Conservation (phyloP, 305 asterid genomes). For the Fraxinus greggii region DNA sequence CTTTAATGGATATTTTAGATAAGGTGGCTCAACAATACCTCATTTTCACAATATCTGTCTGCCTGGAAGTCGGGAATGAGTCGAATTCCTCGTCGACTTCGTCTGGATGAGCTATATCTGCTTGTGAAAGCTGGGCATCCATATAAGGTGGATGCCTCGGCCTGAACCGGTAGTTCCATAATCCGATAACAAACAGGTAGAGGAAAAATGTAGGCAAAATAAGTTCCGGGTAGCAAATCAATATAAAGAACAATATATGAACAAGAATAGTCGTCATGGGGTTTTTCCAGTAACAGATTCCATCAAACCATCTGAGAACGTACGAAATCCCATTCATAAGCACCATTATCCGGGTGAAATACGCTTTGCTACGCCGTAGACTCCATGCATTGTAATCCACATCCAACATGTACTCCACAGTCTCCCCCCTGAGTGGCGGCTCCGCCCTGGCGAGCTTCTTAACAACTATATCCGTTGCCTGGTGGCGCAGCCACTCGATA, state of each 20-base stretch:
- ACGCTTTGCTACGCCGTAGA: constrained; percentile 91
- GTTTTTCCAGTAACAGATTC: constrained; percentile 79
- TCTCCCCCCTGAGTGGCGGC: constrained; percentile 85
- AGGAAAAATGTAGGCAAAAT: constrained; percentile 87
- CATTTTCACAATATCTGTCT: constrained; percentile 62
- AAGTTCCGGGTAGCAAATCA: constrained; percentile 81
- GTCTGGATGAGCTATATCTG: constrained; percentile 71
- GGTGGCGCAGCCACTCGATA: constrained; percentile 89
- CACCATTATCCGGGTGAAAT: constrained; percentile 73
- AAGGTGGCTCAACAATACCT: constrained; percentile 27
- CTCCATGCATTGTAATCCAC: constrained; percentile 86
- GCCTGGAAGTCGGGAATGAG: constrained; percentile 71
- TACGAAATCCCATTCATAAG: constrained; percentile 67
- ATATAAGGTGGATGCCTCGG: constrained; percentile 80
- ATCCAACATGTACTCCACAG: constrained; percentile 88
- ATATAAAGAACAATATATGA: constrained; percentile 71
- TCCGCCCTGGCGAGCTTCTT: constrained; percentile 64
- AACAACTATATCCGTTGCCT: constrained; percentile 81
- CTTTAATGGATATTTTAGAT: not conserved
- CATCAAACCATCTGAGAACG: constrained; percentile 59
- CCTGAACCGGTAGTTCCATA: constrained; percentile 81
- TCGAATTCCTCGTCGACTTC: constrained; percentile 93
- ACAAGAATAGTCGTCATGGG: constrained; percentile 80
- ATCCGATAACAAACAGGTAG: constrained; percentile 78
- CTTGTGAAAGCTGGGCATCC: constrained; percentile 87